These are phyloP conservation scores for Naganishia liquefaciens DNA, from an alignment of 1,284 basidiomycete species.

Conservation along the genomic window DNA sequence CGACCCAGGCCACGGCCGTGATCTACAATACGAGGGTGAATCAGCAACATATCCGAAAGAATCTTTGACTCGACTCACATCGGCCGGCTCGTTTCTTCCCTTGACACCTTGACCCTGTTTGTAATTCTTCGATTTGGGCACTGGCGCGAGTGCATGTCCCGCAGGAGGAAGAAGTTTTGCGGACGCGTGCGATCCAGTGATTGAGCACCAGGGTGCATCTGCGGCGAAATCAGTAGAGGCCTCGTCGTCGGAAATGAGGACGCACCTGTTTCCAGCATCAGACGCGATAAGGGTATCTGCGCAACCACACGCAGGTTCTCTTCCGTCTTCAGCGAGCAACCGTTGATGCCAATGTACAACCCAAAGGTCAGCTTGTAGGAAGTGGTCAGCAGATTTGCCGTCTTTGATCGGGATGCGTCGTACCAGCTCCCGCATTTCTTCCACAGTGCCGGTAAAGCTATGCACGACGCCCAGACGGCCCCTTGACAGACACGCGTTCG, in stretches of 20 bases:
- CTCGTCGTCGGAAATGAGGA: conserved; percentile 26
- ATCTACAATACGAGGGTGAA: conserved; percentile 48
- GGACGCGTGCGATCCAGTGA: conserved; percentile 75
- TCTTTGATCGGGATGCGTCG: conserved; percentile 46
- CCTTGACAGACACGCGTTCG: conserved; percentile 59
- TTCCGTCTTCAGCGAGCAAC: conserved; percentile 78
- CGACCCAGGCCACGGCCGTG: conserved; percentile 74
- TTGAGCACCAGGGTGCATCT: conserved; percentile 84
- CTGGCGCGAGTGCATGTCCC: conserved; percentile 59
- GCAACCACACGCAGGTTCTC: conserved; percentile 68
- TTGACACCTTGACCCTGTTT: conserved; percentile 66
- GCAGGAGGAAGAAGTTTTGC: conserved; percentile 58
- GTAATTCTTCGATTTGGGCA: conserved; percentile 67
- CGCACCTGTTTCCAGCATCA: conserved; percentile 79
- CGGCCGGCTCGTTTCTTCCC: conserved; percentile 76
- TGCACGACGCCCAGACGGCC: conserved; percentile 76
- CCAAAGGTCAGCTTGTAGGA: conserved; percentile 66
- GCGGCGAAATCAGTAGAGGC: conserved; percentile 5
- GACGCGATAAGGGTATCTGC: conserved; percentile 63
- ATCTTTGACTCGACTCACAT: conserved; percentile 43
- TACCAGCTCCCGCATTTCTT: conserved; percentile 71
- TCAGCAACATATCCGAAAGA: background rate
- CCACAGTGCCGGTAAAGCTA: conserved; percentile 73
- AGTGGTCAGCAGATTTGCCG: background rate
- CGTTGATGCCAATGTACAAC: conserved; percentile 74